Conservation (phyloP, 2,329 filamentous ascomycete species). For the Keithomyces neogunnii region DNA sequence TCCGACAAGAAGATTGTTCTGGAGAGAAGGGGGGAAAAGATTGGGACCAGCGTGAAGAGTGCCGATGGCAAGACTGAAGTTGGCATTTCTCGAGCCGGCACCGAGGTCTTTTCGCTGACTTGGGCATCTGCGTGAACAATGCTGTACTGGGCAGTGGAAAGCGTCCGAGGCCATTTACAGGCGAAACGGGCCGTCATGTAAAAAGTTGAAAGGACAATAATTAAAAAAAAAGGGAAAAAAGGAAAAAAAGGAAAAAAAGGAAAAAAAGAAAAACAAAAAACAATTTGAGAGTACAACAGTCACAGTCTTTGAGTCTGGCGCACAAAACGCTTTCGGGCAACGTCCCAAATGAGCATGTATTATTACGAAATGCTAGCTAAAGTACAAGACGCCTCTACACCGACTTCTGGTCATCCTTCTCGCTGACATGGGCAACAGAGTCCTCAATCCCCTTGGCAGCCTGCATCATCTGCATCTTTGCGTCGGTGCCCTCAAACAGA, state of each 20-base stretch:
- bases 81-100: constrained; percentile 32
- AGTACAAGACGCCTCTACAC: not conserved
- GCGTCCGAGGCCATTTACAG: not conserved
- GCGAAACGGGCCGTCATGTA: not conserved
- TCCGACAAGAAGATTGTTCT: constrained; percentile 23
- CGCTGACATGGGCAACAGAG: constrained; percentile 3
- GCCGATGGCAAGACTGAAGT: constrained; percentile 32
- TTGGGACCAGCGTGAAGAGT: constrained; percentile 29
- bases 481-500: constrained; percentile 21
- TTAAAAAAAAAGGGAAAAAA: too few species aligned
- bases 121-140: constrained; percentile 17
- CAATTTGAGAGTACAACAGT: too few species aligned
- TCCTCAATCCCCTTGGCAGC: constrained; percentile 11
- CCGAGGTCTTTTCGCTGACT: constrained; percentile 31
- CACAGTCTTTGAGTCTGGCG: too few species aligned
- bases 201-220: too few species aligned
- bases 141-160: not conserved
- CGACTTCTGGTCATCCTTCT: constrained; percentile 2
- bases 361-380: not conserved
- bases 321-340: not conserved
- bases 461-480: constrained; percentile 16
- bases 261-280: too few species aligned
- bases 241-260: too few species aligned
- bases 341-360: too few species aligned
- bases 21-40: constrained; percentile 32